Conservation (phyloP, 805 yeast genomes). For the Nakazawaea wickerhamii region DNA sequence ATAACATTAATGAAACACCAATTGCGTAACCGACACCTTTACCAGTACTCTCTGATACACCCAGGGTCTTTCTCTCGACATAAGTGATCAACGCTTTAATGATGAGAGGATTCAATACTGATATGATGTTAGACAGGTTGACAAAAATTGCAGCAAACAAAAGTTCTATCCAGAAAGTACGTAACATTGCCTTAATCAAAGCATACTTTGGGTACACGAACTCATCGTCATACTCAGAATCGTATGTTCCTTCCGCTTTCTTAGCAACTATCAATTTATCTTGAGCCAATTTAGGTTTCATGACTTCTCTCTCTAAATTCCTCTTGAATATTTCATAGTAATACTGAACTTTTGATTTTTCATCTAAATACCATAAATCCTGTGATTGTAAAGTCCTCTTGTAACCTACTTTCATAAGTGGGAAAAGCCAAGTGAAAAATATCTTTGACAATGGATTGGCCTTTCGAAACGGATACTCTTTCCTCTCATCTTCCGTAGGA, state of each 20-base stretch:
- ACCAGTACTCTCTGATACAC: slow-evolving; percentile 37
- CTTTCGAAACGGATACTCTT: slow-evolving; percentile 34
- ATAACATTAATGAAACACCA: slow-evolving; percentile 56
- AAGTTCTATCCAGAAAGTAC: slow-evolving; percentile 44
- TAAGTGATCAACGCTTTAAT: slow-evolving; percentile 60
- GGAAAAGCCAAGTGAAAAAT: slow-evolving; percentile 66
- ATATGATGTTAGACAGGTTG: slow-evolving; percentile 39
- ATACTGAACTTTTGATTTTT: slow-evolving; percentile 36
- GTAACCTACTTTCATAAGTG: slow-evolving; percentile 61
- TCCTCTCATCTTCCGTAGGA: slow-evolving; percentile 46
- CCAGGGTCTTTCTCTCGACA: slow-evolving; percentile 46
- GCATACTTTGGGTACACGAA: slow-evolving; percentile 38
- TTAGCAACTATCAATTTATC: slow-evolving; percentile 25
- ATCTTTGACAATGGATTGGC: slow-evolving; percentile 36
- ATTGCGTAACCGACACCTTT: slow-evolving; percentile 76
- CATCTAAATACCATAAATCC: slow-evolving; percentile 48
- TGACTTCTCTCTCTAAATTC: slow-evolving; percentile 27
- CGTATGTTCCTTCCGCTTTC: slow-evolving; percentile 22
- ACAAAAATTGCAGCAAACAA: slow-evolving; percentile 35
- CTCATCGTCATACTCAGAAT: slow-evolving; percentile 21
- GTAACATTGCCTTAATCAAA: slow-evolving; percentile 39
- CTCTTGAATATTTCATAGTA: slow-evolving; percentile 29
- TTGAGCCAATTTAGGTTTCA: slow-evolving; percentile 28
- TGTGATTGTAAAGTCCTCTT: slow-evolving; percentile 61
- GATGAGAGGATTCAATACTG: slow-evolving; percentile 59